Base-by-base conservation (phyloP, 1,284 basidiomycete species). In the Apiotrichum gracile region DNA sequence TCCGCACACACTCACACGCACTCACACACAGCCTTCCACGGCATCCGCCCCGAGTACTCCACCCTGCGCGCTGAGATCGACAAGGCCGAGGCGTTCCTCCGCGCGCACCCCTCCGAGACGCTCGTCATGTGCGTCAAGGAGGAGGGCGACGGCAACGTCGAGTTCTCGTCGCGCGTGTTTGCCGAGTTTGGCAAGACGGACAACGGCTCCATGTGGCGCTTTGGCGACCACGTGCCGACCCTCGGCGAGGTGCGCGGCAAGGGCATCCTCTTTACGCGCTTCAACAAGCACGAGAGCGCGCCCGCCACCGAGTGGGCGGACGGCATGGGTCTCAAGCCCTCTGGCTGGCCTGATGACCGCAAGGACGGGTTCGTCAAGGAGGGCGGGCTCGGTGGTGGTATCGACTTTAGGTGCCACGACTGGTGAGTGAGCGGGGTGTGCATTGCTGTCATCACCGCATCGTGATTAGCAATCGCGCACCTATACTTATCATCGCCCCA, bases 71-170 rank as follows among this genome's bases (percentile, higher is more conserved):
- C 87, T 48, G 78, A 92, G 14, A 62, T 76, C 4, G 77, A 78
- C 21, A 54, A 49, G 5, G 65, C 91, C 12, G 77, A 85, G 60
- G 61, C 68, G 2, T 94, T 89, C 72, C 81, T 93, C 35, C 78
- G 78, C 9, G 76, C 78, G 0, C 78, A 85, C 1, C 78, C 74
- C 3, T 78, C 78, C 37, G 90, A 93, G 71, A 86, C 86, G 0
- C 68, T 93, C 37, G 80, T 93, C 34, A 82, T 91, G 75, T 90
- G 84, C 13, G 81, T 94, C 68, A 92, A 93, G 70, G 86, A 92
- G 69, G 91, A 93, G 69, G 84, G 62, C 62, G 9, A 35, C 13
- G 46, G 31, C 37, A 35, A 63, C 66, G 63, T 52, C 2, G 14
- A 60, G 12, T 91, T 91, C 72, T 86, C 87, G 0, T 63, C 71